phyloP scores from a whole-genome alignment of 2,329 filamentous ascomycete species.

The Neonectria ditissima region DNA sequence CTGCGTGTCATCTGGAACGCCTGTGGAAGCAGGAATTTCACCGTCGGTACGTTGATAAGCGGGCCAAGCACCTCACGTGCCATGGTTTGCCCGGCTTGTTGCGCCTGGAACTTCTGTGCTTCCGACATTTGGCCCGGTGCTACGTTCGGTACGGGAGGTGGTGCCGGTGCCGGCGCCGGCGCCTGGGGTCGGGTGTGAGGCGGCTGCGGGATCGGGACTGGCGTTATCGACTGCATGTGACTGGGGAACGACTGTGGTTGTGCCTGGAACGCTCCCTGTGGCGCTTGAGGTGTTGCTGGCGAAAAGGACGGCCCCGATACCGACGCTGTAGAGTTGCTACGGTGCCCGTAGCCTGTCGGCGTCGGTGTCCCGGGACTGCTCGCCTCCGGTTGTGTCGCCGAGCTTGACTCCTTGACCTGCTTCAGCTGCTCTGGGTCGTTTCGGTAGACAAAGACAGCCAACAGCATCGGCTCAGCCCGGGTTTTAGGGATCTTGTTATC shows the following conservation, averaged over 20 bases:
- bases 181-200: slow-evolving; percentile 41
- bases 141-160: slow-evolving; percentile 29
- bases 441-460: slow-evolving; percentile 87
- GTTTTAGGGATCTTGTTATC: slow-evolving; percentile 82
- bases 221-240: slow-evolving; percentile 50
- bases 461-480: slow-evolving; percentile 79
- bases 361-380: slow-evolving; percentile 48
- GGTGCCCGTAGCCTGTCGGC: slow-evolving; percentile 51
- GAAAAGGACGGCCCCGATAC: slow-evolving; percentile 64
- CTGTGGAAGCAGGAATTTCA: slow-evolving; percentile 76
- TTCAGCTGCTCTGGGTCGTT: slow-evolving; percentile 61
- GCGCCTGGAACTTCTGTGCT: slow-evolving; percentile 55
- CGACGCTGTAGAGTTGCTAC: slow-evolving; percentile 59
- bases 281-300: slow-evolving; percentile 59
- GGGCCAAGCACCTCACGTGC: slow-evolving; percentile 74
- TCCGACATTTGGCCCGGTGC: slow-evolving; percentile 45
- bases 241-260: slow-evolving; percentile 49
- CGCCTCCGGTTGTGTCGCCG: slow-evolving; percentile 25
- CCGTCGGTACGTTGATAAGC: slow-evolving; percentile 72
- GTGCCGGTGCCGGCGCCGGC: slow-evolving; percentile 13
- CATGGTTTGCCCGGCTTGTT: slow-evolving; percentile 65
- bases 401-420: slow-evolving; percentile 41
- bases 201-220: slow-evolving; percentile 52
- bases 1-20: slow-evolving; percentile 75
- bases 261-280: slow-evolving; percentile 49